phyloP scores from a whole-genome alignment of 2,329 filamentous ascomycete genomes.

The Ascochyta rabiei region DNA sequence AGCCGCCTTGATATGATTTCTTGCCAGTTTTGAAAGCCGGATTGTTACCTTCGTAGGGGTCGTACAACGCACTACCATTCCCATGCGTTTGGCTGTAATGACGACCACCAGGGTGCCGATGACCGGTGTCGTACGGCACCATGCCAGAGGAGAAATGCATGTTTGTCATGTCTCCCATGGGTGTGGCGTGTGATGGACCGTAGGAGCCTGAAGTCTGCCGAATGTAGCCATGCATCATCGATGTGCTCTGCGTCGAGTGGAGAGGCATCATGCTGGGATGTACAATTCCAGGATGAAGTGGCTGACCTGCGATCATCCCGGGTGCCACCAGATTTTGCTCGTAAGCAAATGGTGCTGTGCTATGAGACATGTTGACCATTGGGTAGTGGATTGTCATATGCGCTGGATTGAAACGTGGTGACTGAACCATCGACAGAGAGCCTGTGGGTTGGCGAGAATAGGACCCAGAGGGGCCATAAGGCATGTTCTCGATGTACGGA shows the following conservation, averaged over 20 bases:
- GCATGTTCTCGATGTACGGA: slow-evolving; percentile 30
- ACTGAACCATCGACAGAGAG: slow-evolving; percentile 16
- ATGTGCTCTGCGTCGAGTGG: slow-evolving; percentile 15
- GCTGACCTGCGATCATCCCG: slow-evolving; percentile 19
- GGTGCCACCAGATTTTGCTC: slow-evolving; percentile 15
- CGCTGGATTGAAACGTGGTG: slow-evolving; percentile 20
- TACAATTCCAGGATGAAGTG: slow-evolving; percentile 17
- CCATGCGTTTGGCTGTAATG: slow-evolving; percentile 15
- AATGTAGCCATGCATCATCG: slow-evolving; percentile 21
- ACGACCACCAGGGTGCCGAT: slow-evolving; percentile 14
- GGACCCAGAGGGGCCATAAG: slow-evolving; percentile 19
- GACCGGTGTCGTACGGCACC: slow-evolving; percentile 15
- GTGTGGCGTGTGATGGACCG: slow-evolving; percentile 10
- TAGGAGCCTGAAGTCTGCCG: slow-evolving; percentile 12
- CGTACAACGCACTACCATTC: slow-evolving; percentile 24
- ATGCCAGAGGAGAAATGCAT: slow-evolving; percentile 21
- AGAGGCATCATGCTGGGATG: slow-evolving; percentile 18
- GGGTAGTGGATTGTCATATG: slow-evolving; percentile 22
- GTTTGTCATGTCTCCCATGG: slow-evolving; percentile 41
- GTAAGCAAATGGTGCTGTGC: slow-evolving; percentile 21
- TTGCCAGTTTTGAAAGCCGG: slow-evolving; percentile 29
- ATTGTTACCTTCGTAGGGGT: slow-evolving; percentile 35
- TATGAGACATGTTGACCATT: slow-evolving; percentile 11
- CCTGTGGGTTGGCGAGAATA: slow-evolving; percentile 23
- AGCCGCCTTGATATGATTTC: slow-evolving; percentile 20